Evolutionary conservation across 495 filamentous ascomycete genomes (phyloP).

Genomic region (Cercophora samala): DNA sequence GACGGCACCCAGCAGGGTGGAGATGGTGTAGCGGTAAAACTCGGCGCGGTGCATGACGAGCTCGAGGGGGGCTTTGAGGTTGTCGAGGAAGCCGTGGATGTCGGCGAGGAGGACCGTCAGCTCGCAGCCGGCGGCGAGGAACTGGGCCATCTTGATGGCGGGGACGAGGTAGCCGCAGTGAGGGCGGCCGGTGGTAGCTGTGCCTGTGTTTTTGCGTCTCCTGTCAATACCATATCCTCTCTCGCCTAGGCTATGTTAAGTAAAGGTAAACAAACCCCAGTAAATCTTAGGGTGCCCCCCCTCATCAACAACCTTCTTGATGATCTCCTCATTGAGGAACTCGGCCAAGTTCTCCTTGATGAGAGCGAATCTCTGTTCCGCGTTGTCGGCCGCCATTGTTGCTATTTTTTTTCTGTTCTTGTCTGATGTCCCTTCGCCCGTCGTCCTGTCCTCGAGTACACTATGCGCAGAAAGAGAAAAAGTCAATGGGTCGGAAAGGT

Average conservation of each 20-base stretch:
- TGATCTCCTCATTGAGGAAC: constrained; percentile 79
- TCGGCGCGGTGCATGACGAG: constrained; percentile 74
- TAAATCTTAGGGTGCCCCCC: constrained; percentile 73
- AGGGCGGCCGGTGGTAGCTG: constrained; percentile 61
- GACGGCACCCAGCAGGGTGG: constrained; percentile 62
- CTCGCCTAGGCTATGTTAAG: background rate
- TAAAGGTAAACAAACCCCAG: constrained; percentile 59
- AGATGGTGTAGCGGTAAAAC: constrained; percentile 69
- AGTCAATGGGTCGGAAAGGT: background rate
- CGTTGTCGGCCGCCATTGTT: constrained; percentile 17
- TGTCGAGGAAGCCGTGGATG: constrained; percentile 75
- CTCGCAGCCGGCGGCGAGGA: constrained; percentile 78
- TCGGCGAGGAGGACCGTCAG: constrained; percentile 81
- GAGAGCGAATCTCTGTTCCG: constrained; percentile 43
- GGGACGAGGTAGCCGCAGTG: constrained; percentile 71
- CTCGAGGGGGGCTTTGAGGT: constrained; percentile 81
- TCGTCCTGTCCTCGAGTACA: background rate
- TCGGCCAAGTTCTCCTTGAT: constrained; percentile 82
- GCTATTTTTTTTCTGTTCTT: background rate
- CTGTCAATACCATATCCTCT: background rate
- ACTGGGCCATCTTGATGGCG: constrained; percentile 83
- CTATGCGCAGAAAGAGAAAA: background rate
- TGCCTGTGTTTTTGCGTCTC: constrained; percentile 43
- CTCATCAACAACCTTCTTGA: constrained; percentile 70
- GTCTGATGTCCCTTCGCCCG: background rate